These are phyloP conservation scores for Rhodocollybia butyracea DNA, from an alignment of 768 basidiomycete species.

Conservation along the genomic window DNA sequence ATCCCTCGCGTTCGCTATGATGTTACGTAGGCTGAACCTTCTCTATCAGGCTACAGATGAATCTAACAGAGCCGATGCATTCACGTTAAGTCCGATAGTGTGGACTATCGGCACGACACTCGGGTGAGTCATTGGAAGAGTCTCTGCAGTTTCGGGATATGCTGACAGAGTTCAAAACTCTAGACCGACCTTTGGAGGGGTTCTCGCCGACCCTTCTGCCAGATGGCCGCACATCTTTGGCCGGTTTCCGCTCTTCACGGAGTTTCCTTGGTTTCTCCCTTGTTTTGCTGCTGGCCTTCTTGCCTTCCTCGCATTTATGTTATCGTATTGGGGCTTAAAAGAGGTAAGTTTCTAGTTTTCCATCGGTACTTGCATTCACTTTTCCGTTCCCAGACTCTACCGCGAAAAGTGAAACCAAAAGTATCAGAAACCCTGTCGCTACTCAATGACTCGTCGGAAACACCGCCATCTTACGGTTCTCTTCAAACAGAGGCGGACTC, in stretches of 20 bases:
- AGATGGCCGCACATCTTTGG: slow-evolving; percentile 25
- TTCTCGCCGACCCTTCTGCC: slow-evolving; percentile 26
- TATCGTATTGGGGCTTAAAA: slow-evolving; percentile 20
- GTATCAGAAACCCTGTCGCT: background rate
- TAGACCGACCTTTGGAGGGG: slow-evolving; percentile 30
- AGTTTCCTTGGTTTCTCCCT: slow-evolving; percentile 35
- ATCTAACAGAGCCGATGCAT: slow-evolving; percentile 24
- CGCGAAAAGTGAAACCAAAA: background rate
- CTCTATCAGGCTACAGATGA: slow-evolving; percentile 23
- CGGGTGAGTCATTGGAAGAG: slow-evolving; percentile 17
- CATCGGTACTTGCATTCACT: slow-evolving; percentile 10
- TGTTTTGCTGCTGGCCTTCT: slow-evolving; percentile 25
- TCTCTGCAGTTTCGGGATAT: background rate
- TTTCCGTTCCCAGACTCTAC: slow-evolving; percentile 14
- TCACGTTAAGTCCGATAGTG: slow-evolving; percentile 24
- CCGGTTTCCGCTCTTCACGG: slow-evolving; percentile 18
- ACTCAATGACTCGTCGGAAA: background rate
- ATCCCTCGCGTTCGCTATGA: slow-evolving; percentile 2
- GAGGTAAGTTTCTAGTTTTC: slow-evolving; percentile 21
- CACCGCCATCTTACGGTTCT: background rate
- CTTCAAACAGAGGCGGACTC: slow-evolving; percentile 6
- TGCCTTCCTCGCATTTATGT: slow-evolving; percentile 18
- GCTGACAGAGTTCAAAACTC: background rate
- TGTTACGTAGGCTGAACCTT: background rate
- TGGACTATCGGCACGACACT: slow-evolving; percentile 24